Base-by-base conservation (phyloP, 1,284 basidiomycete genomes). In the Microbotryomycetes sp. region DNA sequence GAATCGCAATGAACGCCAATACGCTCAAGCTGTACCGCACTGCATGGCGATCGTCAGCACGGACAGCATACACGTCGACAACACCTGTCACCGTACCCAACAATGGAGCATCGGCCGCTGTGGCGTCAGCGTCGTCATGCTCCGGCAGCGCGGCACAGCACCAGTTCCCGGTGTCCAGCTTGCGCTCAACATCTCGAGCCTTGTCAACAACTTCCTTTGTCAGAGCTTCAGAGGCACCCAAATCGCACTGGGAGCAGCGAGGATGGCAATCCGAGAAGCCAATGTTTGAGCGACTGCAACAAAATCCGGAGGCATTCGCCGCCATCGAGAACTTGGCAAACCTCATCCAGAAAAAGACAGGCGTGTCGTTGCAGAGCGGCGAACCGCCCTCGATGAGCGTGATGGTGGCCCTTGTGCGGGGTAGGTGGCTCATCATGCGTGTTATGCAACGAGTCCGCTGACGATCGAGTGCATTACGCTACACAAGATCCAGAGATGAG, bases 301-400 rank as follows among this genome's bases (percentile, higher is more conserved):
- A 60, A 35, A 18, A 49, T 18, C 63, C 66, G 0, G 58, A 62
- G 45, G 60, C 61, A 3, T 27, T 68, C 16, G 31, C 59, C 5
- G 57, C 61, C 1, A 63, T 68, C 27, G 49, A 65, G 47, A 56
- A 53, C 31, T 58, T 68, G 50, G 61, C 64, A 0, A 31, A 45
- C 27, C 3, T 68, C 5, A 56, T 57, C 23, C 49, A 57, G 18
- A 30, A 52, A 16, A 68, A 68, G 54, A 68, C 66, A 3, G 66
- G 66, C 11, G 64, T 68, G 15, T 59, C 65, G 48, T 48, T 68
- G 5, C 50, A 57, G 15, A 51, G 41, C 11, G 66, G 66, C 0
- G 58, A 64, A 27, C 60, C 60, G 45, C 66, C 66, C 5, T 50
- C 31, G 9, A 52, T 68, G 61, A 29, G 21, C n/a, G 59, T 68